A percentile compares a stretch with the other conserved stretches of the same genome.
These are phyloP conservation scores for Penicillium sp. DNA, from an alignment of 2,329 filamentous ascomycete species.

Conservation along the genomic window DNA sequence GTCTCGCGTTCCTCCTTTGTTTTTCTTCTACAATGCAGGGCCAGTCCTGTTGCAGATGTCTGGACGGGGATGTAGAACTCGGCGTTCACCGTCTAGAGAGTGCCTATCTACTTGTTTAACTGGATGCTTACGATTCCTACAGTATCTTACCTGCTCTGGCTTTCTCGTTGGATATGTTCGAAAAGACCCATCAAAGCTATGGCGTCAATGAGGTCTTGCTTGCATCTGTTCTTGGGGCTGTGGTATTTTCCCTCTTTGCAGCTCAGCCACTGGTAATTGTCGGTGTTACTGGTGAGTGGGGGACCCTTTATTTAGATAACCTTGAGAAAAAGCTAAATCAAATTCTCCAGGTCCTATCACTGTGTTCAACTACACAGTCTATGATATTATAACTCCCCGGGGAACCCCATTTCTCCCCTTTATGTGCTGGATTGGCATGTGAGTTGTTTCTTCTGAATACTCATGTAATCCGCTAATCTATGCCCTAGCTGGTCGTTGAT, in stretches of 20 bases:
- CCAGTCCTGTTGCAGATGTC: no score
- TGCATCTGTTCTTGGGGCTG: conserved; percentile 74
- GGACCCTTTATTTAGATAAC: neutral
- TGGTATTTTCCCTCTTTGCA: conserved; percentile 75
- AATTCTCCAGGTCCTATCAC: conserved; percentile 68
- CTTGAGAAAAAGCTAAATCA: conserved; percentile 13
- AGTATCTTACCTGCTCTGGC: conserved; percentile 84
- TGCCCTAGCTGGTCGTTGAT: conserved; percentile 69
- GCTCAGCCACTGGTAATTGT: conserved; percentile 88
- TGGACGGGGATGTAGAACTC: no score
- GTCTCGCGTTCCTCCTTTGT: no score
- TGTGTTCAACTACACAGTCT: conserved; percentile 91
- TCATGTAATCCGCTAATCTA: conserved; percentile 14
- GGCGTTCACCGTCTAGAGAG: no score
- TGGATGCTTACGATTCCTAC: conserved; percentile 13
- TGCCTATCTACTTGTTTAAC: no score
- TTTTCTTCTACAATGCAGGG: no score
- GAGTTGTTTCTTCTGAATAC: conserved; percentile 29
- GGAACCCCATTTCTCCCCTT: conserved; percentile 82
- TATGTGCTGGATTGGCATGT: conserved; percentile 87
- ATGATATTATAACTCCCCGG: conserved; percentile 75
- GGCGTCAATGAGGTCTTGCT: conserved; percentile 91
- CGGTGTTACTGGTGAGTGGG: conserved; percentile 67
- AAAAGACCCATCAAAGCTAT: conserved; percentile 77
- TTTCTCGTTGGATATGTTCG: conserved; percentile 91